Evolutionary conservation across 2,329 filamentous ascomycete species (phyloP).

Genomic region (Pestalotiopsis sp.): DNA sequence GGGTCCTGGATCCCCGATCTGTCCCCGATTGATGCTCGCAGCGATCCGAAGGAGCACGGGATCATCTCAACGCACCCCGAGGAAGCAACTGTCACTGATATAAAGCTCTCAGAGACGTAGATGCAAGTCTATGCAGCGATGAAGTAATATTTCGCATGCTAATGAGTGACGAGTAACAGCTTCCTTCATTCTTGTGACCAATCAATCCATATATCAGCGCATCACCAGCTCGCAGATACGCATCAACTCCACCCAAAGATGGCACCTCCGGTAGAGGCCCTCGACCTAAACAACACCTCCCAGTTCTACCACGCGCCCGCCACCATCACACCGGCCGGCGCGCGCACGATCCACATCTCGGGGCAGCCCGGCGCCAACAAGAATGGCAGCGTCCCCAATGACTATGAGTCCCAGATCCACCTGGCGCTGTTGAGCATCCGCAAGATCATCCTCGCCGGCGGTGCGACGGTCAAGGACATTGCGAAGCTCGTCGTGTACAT

Average conservation of each 20-base stretch:
- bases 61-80: not conserved
- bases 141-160: fast-evolving
- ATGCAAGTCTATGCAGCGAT: too few relatives aligned
- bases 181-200: not conserved
- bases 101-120: not conserved
- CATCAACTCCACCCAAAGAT: not conserved
- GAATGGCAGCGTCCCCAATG: conserved; percentile 33
- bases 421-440: conserved; percentile 40
- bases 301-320: conserved; percentile 24
- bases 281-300: conserved; percentile 22
- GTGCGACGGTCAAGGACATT: conserved; percentile 38
- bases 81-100: not conserved
- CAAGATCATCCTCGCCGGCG: conserved; percentile 36
- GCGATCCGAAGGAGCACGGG: not conserved
- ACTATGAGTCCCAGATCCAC: conserved; percentile 44
- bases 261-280: not conserved
- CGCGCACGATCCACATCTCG: conserved; percentile 30
- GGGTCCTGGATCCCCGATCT: not conserved
- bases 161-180: too few relatives aligned
- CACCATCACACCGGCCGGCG: conserved; percentile 17
- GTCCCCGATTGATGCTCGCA: not conserved
- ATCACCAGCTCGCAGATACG: not conserved
- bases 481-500: conserved; percentile 45
- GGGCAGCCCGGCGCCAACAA: conserved; percentile 38
- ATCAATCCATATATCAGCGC: not conserved